phyloP scores from a whole-genome alignment of 2,329 filamentous ascomycete species.

The Alternaria solani region DNA sequence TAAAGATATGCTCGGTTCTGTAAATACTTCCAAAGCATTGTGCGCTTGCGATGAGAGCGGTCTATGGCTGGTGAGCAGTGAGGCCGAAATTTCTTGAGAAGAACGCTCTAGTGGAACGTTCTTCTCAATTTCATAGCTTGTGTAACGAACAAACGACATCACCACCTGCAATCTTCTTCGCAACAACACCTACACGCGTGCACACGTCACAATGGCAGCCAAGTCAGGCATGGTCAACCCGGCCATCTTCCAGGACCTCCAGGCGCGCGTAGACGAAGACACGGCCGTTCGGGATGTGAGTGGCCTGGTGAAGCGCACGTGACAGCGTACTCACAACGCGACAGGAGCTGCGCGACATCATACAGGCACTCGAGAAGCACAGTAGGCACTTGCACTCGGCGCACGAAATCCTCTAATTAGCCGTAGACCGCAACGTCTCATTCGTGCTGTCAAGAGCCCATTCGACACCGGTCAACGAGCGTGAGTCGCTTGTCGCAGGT shows the following conservation, averaged over 20 bases:
- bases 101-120: too few relatives aligned
- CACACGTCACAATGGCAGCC: constrained; percentile 33
- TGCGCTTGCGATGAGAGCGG: neutral
- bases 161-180: neutral
- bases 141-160: neutral
- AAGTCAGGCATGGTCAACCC: constrained; percentile 72
- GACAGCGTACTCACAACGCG: constrained; percentile 40
- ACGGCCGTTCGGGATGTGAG: constrained; percentile 76
- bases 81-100: neutral
- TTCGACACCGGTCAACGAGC: constrained; percentile 74
- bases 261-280: constrained; percentile 90
- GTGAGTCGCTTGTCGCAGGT: constrained; percentile 54
- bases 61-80: neutral
- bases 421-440: constrained; percentile 74
- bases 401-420: constrained; percentile 15
- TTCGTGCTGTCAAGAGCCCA: constrained; percentile 89
- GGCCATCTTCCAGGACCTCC: constrained; percentile 85
- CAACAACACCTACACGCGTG: neutral
- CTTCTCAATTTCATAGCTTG: constrained; percentile 5
- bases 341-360: constrained; percentile 77
- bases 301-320: constrained; percentile 28
- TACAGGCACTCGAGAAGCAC: constrained; percentile 82
- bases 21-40: neutral
- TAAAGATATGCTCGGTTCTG: neutral
- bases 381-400: constrained; percentile 49